phyloP scores from a whole-genome alignment of 129 eudicot genomes.

The Mikania micrantha region DNA sequence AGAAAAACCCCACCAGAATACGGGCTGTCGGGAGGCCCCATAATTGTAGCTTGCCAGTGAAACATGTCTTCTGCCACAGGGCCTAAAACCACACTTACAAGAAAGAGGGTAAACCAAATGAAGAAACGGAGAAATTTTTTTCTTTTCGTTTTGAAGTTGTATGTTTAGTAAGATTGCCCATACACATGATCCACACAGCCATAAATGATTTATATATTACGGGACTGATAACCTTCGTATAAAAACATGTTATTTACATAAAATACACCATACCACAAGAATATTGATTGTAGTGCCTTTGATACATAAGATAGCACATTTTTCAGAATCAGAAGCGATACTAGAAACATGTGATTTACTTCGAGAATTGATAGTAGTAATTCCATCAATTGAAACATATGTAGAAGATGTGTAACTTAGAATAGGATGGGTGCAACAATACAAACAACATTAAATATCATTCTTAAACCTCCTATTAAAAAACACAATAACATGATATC shows the following conservation, averaged over 20 bases:
- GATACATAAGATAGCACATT: not conserved
- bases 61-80: constrained; percentile 72
- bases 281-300: not conserved
- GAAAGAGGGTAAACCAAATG: constrained; percentile 12
- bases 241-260: not conserved
- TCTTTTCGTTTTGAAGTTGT: not conserved
- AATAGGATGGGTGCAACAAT: not conserved
- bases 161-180: not conserved
- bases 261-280: not conserved
- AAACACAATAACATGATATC: not conserved
- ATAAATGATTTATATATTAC: not conserved
- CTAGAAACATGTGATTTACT: no score
- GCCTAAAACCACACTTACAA: constrained; percentile 38
- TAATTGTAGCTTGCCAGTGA: constrained; percentile 68
- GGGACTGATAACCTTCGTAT: not conserved
- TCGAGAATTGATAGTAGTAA: no score
- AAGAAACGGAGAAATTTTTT: not conserved
- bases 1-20: constrained; percentile 57
- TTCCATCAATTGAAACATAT: not conserved
- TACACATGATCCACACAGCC: not conserved
- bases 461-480: not conserved
- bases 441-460: not conserved
- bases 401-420: not conserved
- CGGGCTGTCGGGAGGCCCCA: constrained; percentile 71
- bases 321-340: not conserved